Evolutionary conservation across 1,139 yeast species (phyloP), one percentile per base, ranked within the genome.

Genomic region (Candida sanyaensis): DNA sequence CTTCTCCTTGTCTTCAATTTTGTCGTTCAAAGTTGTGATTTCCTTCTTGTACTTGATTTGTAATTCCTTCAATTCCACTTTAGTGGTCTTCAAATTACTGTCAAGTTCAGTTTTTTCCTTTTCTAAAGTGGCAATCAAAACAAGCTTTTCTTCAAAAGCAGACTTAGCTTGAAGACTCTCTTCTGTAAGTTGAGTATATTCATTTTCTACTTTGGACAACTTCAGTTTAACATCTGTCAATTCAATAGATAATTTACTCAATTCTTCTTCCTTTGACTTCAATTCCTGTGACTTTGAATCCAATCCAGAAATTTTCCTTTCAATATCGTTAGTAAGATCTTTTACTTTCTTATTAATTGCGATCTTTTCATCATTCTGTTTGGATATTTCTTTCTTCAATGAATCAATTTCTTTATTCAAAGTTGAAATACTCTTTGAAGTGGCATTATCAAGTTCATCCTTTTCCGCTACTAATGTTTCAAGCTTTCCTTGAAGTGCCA

Each of bases 1-100:
- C 32, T 47, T 13, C 36, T 51, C 46, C 13, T 48, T 47, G 2
- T 48, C 53, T 7, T 45, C 47, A n/a, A 58, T 34, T 24, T 46
- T 43, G 2, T 47, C 42, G 27, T 51, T 52, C 34, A 49, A 50
- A 1, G 44, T n/a, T 12, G 37, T 38, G 3, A 46, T 44, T 32
- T 54, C 55, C 3, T 37, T 23, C 1, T 12, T 37, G 34, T 38
- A 38, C 24, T 48, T 36, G 24, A 37, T 29, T 27, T 28, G 24
- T 27, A 45, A 21, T 12, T 47, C 42, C n/a, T 48, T 41, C 13
- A 48, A 33, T 28, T 40, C 36, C 6, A 7, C 26, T 13, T 48
- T 47, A 4, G 42, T 32, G 23, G 37, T 41, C 26, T 43, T 37
- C 27, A 46, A 29, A 12, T 37, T 28, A 17, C 44, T 31, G 12